Conservation (phyloP, 2,329 filamentous ascomycete species). For the Penicillium vulpinum region DNA sequence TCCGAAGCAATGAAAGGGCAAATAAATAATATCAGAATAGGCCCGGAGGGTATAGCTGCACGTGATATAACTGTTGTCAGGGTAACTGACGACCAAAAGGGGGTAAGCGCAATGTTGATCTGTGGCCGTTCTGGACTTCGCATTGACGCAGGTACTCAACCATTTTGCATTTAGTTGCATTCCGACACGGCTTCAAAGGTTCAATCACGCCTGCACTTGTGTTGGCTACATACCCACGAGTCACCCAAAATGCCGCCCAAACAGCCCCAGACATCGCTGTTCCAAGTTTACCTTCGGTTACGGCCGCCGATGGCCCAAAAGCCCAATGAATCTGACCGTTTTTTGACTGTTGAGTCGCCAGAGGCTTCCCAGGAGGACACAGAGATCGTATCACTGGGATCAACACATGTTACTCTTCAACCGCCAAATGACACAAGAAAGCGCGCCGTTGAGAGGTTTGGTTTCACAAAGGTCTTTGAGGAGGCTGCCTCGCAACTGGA, state of each 20-base stretch:
- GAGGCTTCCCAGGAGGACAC: conserved; percentile 35
- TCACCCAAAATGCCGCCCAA: conserved; percentile 38
- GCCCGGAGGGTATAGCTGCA: not conserved
- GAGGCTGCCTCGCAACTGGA: conserved; percentile 82
- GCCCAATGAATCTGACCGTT: conserved; percentile 58
- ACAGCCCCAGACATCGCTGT: conserved; percentile 62
- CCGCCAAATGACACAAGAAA: conserved; percentile 81
- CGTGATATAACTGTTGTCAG: not conserved
- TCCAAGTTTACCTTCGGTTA: conserved; percentile 87
- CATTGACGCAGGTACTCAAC: not conserved
- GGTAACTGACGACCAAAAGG: not conserved
- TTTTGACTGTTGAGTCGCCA: conserved; percentile 72
- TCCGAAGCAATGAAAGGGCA: too few species aligned
- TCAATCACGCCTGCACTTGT: not conserved
- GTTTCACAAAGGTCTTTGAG: conserved; percentile 90
- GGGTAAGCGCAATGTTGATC: conserved; percentile 4
- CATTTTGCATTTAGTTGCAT: not conserved
- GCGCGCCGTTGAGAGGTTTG: conserved; percentile 87
- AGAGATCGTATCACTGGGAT: conserved; percentile 30
- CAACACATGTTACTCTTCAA: conserved; percentile 73
- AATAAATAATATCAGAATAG: too few species aligned
- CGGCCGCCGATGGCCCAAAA: conserved; percentile 60
- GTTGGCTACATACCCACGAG: not conserved
- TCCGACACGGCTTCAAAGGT: not conserved
- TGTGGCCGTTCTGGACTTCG: conserved; percentile 7